Evolutionary conservation across 2,329 filamentous ascomycete species (phyloP).

Genomic region (Calonectria henricotiae): DNA sequence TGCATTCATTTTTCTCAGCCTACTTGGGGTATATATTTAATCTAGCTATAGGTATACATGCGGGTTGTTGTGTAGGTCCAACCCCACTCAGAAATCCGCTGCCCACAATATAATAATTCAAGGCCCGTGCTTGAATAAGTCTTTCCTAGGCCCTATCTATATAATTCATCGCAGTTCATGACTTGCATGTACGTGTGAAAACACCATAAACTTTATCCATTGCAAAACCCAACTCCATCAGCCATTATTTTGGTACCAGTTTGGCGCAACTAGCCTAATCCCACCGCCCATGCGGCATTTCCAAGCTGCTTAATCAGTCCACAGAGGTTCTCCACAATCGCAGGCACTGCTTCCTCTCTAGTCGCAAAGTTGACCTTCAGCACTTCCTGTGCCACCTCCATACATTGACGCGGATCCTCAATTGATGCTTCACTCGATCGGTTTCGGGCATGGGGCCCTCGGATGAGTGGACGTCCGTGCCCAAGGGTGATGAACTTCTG

Average conservation of each 20-base stretch:
- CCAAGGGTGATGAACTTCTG: conserved; percentile 73
- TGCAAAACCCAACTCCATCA: not conserved
- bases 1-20: not conserved
- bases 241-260: no score
- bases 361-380: conserved; percentile 69
- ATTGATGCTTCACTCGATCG: conserved; percentile 61
- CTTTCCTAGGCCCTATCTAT: not conserved
- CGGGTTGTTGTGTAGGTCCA: not conserved
- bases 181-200: not conserved
- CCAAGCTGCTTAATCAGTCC: conserved; percentile 76
- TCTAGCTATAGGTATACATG: not conserved
- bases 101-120: not conserved
- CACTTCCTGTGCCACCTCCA: conserved; percentile 73
- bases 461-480: conserved; percentile 69
- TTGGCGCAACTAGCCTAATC: conserved; percentile 49
- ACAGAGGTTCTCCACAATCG: conserved; percentile 79
- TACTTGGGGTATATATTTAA: conserved; percentile 3
- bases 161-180: not conserved
- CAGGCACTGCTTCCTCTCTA: conserved; percentile 65
- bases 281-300: conserved; percentile 64
- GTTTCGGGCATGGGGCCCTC: conserved; percentile 54
- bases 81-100: not conserved
- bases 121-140: not conserved
- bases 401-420: conserved; percentile 72
- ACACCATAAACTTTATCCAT: not conserved